A percentile compares a stretch with the other conserved stretches of the same genome.
Evolutionary conservation across 2,329 filamentous ascomycete species (phyloP).

Genomic region (Aureobasidium sp.): DNA sequence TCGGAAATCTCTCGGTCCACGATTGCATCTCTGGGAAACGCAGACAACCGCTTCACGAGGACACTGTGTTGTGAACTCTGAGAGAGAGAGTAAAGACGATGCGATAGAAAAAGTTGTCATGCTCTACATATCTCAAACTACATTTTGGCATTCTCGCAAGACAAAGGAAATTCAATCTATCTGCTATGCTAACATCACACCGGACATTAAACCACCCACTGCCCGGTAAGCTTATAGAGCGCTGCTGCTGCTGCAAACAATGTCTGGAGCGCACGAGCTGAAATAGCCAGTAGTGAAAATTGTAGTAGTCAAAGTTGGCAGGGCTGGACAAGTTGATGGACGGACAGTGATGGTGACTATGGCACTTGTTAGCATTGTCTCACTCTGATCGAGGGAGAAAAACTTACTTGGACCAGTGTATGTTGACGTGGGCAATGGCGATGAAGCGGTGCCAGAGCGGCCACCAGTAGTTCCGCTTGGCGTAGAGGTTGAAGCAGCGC

Average conservation of each 20-base stretch:
- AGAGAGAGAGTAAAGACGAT: too few relatives aligned
- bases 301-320: slow-evolving; percentile 12
- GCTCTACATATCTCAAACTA: too few relatives aligned
- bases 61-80: too few relatives aligned
- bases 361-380: background rate
- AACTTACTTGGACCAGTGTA: slow-evolving; percentile 14
- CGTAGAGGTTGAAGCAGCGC: slow-evolving; percentile 19
- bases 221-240: too few relatives aligned
- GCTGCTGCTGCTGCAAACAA: slow-evolving; percentile 3
- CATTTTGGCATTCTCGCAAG: too few relatives aligned
- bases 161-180: too few relatives aligned
- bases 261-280: slow-evolving; percentile 6
- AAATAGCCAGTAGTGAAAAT: slow-evolving; percentile 13
- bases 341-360: slow-evolving; percentile 13
- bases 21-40: too few relatives aligned
- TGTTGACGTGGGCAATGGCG: background rate
- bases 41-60: too few relatives aligned
- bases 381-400: background rate
- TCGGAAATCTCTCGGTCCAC: too few relatives aligned
- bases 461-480: background rate
- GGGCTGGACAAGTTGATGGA: slow-evolving; percentile 13
- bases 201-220: background rate
- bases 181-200: too few relatives aligned
- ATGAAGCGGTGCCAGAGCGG: background rate
- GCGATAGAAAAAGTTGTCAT: too few relatives aligned